Evolutionary conservation across 2,329 filamentous ascomycete genomes (phyloP).

Genomic region (Gyromitra esculenta): DNA sequence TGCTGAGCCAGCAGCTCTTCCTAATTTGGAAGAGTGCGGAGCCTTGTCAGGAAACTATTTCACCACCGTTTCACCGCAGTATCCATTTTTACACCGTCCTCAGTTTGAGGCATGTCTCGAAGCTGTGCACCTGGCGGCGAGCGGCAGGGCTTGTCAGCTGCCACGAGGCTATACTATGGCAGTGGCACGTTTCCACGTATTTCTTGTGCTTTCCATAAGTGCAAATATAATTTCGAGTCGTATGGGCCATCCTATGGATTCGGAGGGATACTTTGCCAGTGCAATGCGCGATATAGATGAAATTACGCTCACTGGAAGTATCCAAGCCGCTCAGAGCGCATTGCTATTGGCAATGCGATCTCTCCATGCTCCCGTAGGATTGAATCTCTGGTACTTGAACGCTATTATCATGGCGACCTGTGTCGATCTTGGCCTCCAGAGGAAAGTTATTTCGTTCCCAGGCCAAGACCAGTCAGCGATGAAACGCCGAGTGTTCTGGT

Average conservation of each 20-base stretch:
- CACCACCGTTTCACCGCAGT: conserved; percentile 57
- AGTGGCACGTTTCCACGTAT: conserved; percentile 57
- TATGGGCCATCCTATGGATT: conserved; percentile 50
- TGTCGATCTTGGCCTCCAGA: conserved; percentile 58
- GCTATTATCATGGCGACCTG: conserved; percentile 58
- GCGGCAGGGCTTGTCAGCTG: conserved; percentile 42
- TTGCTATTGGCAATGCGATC: conserved; percentile 56
- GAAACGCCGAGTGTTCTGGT: conserved; percentile 58
- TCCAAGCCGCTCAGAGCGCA: conserved; percentile 56
- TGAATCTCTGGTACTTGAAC: conserved; percentile 58
- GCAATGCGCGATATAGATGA: conserved; percentile 55
- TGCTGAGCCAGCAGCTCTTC: conserved; percentile 45
- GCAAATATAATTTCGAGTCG: conserved; percentile 56
- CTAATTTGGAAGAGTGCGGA: conserved; percentile 49
- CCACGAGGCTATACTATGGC: conserved; percentile 52
- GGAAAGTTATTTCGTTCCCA: conserved; percentile 52
- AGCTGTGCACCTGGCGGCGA: conserved; percentile 49
- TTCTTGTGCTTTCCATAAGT: conserved; percentile 57
- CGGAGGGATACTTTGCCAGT: conserved; percentile 57
- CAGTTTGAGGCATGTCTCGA: conserved; percentile 56
- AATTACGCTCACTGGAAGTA: conserved; percentile 56
- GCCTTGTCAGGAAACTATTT: conserved; percentile 55
- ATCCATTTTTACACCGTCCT: conserved; percentile 58
- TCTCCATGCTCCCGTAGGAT: conserved; percentile 52
- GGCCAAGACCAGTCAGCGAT: conserved; percentile 49